Conservation (phyloP, 352 stramenopile genomes). For the Globisporangium solare region DNA sequence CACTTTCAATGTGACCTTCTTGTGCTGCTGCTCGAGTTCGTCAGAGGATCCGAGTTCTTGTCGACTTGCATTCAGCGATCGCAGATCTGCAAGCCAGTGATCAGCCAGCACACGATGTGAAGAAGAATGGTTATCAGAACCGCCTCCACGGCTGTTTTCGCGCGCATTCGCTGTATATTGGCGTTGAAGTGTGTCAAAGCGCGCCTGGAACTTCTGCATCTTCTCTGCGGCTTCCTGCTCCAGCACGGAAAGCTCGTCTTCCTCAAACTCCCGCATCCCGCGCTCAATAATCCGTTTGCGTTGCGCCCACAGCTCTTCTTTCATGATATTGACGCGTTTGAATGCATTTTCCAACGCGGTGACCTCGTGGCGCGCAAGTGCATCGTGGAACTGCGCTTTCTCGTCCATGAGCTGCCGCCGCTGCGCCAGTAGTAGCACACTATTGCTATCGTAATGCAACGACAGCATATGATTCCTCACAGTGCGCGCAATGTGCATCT, state of each 20-base stretch:
- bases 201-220: constrained; percentile 4
- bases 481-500: constrained; percentile 24
- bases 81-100: not conserved
- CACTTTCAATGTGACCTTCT: constrained; percentile 22
- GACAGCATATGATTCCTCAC: constrained; percentile 17
- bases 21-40: constrained; percentile 11
- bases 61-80: not conserved
- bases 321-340: constrained; percentile 40
- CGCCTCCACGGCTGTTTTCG: constrained; percentile 19
- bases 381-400: constrained; percentile 21
- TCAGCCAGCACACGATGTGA: constrained; percentile 6
- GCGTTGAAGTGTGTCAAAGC: constrained; percentile 9
- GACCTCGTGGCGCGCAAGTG: constrained; percentile 19
- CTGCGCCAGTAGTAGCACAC: constrained; percentile 24
- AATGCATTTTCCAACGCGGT: constrained; percentile 31
- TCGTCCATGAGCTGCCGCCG: constrained; percentile 25
- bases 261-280: constrained; percentile 22
- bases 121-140: not conserved
- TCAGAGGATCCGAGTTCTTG: not conserved
- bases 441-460: constrained; percentile 12
- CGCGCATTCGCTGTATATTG: constrained; percentile 10
- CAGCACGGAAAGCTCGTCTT: constrained; percentile 19
- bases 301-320: constrained; percentile 33
- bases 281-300: constrained; percentile 30
- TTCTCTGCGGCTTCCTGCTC: constrained; percentile 7